Evolutionary conservation across 306 rosid species (phyloP), one percentile per base, ranked within the genome.

Genomic region (Quercus suber): DNA sequence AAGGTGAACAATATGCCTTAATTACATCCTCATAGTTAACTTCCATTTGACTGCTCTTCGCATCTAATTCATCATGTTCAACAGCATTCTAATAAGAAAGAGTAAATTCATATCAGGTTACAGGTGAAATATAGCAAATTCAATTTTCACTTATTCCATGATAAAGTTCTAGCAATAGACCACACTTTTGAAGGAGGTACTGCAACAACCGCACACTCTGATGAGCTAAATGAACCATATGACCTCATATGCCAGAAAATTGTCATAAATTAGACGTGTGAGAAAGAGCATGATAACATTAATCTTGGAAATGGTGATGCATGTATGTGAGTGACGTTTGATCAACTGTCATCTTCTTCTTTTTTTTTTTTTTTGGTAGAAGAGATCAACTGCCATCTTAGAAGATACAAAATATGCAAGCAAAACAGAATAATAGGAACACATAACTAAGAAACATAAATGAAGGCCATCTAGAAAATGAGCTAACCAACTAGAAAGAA

Each of bases 11-110:
- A 74, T 95, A 91, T 21, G 99, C 96, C 74, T 75, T 78, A 15
- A 83, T 85, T 17, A 95, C 94, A 80, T 83, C 89, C 86, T 87
- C 90, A 71, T 82, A 80, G 78, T 87, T 88, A n/a, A 88, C 75
- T 73, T 89, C 92, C 90, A 86, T 65, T 12, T 55, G 78, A 70
- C 86, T 86, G 45, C 79, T 65, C 73, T 76, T 82, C 76, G 83
- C 79, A 82, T 95, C 96, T 71, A 84, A 73, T 64, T 91, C 97
- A 78, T 92, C 99, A 78, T 85, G 89, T 86, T 88, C 95, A 79
- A 84, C 88, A 17, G 97, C 96, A 55, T 88, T 90, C 99, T 92
- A 74, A 41, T 21, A 28, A 18, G 17, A 60, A 69, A 67, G 25
- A 68, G 14, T 49, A 69, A 75, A 59, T 12, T 55, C 25, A 56